phyloP scores from a whole-genome alignment of 2,329 filamentous ascomycete genomes.

The Aspergillus tamarii region DNA sequence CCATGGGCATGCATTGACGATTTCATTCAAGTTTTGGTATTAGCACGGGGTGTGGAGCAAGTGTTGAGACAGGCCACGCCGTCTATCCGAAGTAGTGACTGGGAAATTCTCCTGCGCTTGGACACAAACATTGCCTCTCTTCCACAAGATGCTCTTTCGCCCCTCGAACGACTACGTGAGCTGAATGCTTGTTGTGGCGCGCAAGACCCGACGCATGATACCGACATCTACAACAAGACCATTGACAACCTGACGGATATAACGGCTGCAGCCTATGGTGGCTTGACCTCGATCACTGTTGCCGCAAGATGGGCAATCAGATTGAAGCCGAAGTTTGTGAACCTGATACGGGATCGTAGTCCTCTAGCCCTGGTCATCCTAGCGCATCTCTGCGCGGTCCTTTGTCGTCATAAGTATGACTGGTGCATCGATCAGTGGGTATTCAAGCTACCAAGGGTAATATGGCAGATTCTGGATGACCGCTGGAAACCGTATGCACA shows the following conservation, averaged over 20 bases:
- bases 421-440: conserved; percentile 73
- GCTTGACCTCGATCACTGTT: conserved; percentile 58
- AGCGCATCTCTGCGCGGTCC: conserved; percentile 64
- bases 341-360: conserved; percentile 41
- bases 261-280: conserved; percentile 28
- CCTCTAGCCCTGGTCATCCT: conserved; percentile 58
- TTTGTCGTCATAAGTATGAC: conserved; percentile 58
- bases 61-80: conserved; percentile 32
- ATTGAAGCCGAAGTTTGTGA: conserved; percentile 37
- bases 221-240: conserved; percentile 24
- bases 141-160: conserved; percentile 23
- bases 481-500: conserved; percentile 34
- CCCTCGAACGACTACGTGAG: conserved; percentile 29
- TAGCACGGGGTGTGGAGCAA: conserved; percentile 40
- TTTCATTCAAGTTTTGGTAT: conserved; percentile 35
- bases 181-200: conserved; percentile 30
- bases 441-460: conserved; percentile 66
- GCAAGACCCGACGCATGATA: conserved; percentile 28
- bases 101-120: conserved; percentile 33
- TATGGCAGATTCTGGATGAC: conserved; percentile 43
- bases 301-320: conserved; percentile 43
- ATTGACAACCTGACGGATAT: conserved; percentile 34
- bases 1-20: conserved; percentile 36
- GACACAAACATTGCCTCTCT: conserved; percentile 26
- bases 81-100: conserved; percentile 29